Evolutionary conservation across 306 rosid species (phyloP), one percentile per base, ranked within the genome.

Genomic region (Vigna radiata): DNA sequence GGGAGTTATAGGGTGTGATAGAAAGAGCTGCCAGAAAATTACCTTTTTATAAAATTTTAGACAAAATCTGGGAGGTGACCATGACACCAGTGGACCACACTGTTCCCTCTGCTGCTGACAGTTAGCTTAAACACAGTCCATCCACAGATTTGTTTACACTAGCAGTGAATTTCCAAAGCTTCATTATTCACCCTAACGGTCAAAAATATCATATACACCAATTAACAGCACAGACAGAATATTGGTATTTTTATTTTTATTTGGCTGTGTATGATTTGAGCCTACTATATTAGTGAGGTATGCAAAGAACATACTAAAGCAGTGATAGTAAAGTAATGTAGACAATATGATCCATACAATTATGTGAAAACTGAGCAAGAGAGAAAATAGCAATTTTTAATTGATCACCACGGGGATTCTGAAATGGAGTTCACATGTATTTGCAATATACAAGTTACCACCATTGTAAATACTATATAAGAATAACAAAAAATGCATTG

Each of bases 401-500:
- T 36, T 29, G 15, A 55, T 68, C 1, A 43, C 8, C 43, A 9
- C 36, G 3, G 47, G 61, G 61, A 58, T 56, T 43, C 61, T 27
- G 59, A 67, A 67, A 68, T 18, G 37, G 16, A 17, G 41, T 21
- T 59, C 7, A 33, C 62, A 46, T 33, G 68, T 31, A 19, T 54
- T n/a, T 23, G 72, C 44, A 55, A 37, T 46, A 5, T 47, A 68
- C 3, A 33, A 66, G 58, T 59, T 37, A 50, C 61, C n/a, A 68
- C n/a, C 60, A 18, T 8, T 8, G 53, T 46, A 39, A 48, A 53
- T 7, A 29, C 21, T 31, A 41, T 43, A 0, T 23, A 46, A 76
- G 46, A 36, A 17, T 55, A 47, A 49, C 48, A 46, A 72, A 27
- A 49, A 55, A 29, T 16, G 69, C 47, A 78, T 56, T 50, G 68